phyloP scores from a whole-genome alignment of 331 rosid genomes.

The Pyrus hybrid region DNA sequence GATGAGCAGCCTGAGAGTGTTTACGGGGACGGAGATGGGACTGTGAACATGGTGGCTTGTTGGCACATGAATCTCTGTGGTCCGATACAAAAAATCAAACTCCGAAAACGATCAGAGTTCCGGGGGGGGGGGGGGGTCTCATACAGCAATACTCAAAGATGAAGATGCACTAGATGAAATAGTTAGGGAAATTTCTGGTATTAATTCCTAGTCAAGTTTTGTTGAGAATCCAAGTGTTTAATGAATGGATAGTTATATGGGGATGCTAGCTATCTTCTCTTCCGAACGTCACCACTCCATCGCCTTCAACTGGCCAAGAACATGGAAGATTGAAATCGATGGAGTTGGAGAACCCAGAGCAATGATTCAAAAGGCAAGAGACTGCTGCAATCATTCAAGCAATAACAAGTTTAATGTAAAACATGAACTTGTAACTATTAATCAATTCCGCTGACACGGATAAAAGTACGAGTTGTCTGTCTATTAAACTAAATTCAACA shows the following conservation, averaged over 20 bases:
- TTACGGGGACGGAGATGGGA: conserved; percentile 87
- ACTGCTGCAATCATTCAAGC: no score
- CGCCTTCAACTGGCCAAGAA: no score
- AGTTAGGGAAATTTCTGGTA: conserved; percentile 26
- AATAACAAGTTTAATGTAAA: background rate
- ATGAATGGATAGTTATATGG: background rate
- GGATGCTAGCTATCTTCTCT: no score
- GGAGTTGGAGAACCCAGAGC: no score
- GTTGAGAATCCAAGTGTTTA: background rate
- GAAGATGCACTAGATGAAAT: conserved; percentile 44
- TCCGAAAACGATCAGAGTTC: conserved; percentile 35
- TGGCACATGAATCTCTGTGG: conserved; percentile 59
- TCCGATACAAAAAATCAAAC: conserved; percentile 35
- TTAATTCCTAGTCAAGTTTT: conserved; percentile 24
- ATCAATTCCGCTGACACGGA: background rate
- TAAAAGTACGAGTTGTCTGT: background rate
- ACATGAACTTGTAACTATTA: background rate
- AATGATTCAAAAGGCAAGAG: no score
- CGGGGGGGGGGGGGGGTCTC: conserved; percentile 37
- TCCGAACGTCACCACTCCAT: no score
- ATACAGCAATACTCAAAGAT: conserved; percentile 43
- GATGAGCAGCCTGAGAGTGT: conserved; percentile 54
- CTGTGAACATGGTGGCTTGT: conserved; percentile 68
- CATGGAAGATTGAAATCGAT: no score
- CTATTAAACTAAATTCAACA: background rate